These are phyloP conservation scores for Emmonsiellopsis sp. DNA, from an alignment of 2,329 filamentous ascomycete genomes.

Conservation along the genomic window DNA sequence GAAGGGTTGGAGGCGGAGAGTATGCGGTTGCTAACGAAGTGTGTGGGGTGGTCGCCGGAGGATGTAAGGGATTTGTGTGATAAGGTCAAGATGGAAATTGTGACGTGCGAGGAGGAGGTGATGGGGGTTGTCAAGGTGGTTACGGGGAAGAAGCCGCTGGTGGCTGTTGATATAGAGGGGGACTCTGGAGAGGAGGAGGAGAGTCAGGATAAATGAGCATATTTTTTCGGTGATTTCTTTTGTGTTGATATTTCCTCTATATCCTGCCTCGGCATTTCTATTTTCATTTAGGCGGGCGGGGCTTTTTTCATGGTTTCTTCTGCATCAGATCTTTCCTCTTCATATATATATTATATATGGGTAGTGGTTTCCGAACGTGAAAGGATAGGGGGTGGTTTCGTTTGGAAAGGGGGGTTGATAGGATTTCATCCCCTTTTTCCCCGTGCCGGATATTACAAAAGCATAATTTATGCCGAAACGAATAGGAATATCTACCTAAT, in stretches of 20 bases:
- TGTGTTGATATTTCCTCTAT: too few relatives aligned
- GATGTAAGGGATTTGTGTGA: conserved; percentile 29
- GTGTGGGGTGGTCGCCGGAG: conserved; percentile 24
- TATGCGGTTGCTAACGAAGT: conserved; percentile 27
- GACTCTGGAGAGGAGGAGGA: too few relatives aligned
- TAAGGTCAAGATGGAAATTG: conserved; percentile 29
- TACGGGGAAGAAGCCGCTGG: conserved; percentile 21
- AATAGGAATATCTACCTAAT: background rate
- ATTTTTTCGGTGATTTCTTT: too few relatives aligned
- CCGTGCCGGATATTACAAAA: background rate
- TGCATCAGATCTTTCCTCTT: too few relatives aligned
- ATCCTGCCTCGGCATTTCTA: too few relatives aligned
- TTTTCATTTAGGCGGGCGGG: too few relatives aligned
- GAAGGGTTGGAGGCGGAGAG: conserved; percentile 33
- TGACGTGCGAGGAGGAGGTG: conserved; percentile 17
- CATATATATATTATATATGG: too few relatives aligned
- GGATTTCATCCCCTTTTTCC: background rate
- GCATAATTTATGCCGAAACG: background rate
- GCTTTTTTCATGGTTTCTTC: too few relatives aligned
- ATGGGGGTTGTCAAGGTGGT: conserved; percentile 20
- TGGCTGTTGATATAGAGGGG: too few relatives aligned
- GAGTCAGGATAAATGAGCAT: too few relatives aligned
- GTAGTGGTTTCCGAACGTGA: too few relatives aligned
- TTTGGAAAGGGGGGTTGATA: background rate
- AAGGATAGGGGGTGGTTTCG: too few relatives aligned